phyloP scores from a whole-genome alignment of 257 asterid species.

The Datura wrightii region DNA sequence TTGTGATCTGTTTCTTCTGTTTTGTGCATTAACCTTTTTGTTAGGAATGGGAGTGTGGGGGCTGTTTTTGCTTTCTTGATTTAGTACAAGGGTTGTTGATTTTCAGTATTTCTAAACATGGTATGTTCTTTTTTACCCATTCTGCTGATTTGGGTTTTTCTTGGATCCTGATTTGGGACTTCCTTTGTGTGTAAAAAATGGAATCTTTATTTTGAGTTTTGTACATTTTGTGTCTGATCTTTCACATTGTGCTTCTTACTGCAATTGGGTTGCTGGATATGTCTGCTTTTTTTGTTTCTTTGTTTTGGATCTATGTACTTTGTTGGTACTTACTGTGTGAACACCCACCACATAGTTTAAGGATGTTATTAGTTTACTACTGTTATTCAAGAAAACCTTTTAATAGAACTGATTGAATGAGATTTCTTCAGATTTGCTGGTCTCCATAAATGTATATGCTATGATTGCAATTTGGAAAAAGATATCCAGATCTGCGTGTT shows the following conservation, averaged over 20 bases:
- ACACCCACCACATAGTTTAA: neutral
- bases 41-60: neutral
- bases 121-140: neutral
- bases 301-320: neutral
- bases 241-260: neutral
- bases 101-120: neutral
- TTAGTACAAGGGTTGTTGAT: neutral
- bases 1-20: neutral
- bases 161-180: neutral
- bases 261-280: neutral
- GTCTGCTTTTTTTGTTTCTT: neutral
- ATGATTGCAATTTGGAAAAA: neutral
- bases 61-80: neutral
- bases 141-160: neutral
- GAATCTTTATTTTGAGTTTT: neutral
- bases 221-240: neutral
- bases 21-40: neutral
- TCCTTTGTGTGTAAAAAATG: neutral
- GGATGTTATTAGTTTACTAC: neutral
- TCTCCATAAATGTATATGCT: neutral
- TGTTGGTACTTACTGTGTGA: conserved; percentile 1
- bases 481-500: neutral
- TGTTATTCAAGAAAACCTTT: neutral
- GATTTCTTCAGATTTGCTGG: neutral
- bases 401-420: neutral